Evolutionary conservation across 2,329 filamentous ascomycete genomes (phyloP).

Genomic region (Hymenoscyphus scutula): DNA sequence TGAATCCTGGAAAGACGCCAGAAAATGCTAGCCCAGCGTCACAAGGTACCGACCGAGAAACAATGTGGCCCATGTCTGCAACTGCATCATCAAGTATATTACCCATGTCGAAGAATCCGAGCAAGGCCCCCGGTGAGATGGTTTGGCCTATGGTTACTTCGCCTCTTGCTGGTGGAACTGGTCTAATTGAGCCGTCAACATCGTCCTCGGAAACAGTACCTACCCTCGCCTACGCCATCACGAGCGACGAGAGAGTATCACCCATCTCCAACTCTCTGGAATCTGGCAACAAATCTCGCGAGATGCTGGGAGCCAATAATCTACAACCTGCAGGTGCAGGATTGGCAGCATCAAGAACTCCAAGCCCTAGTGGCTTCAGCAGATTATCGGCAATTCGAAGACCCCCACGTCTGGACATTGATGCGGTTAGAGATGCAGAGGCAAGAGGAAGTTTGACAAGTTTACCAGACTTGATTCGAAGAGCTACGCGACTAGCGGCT

Average conservation of each 20-base stretch:
- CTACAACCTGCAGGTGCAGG: slow-evolving; percentile 20
- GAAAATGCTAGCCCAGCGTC: slow-evolving; percentile 10
- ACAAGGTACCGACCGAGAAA: slow-evolving; percentile 14
- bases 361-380: slow-evolving; percentile 36
- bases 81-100: neutral
- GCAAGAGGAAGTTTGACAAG: slow-evolving; percentile 87
- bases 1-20: slow-evolving; percentile 3
- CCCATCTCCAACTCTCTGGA: slow-evolving; percentile 15
- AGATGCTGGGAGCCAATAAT: slow-evolving; percentile 46
- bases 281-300: slow-evolving; percentile 41
- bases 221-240: slow-evolving; percentile 21
- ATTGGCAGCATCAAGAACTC: slow-evolving; percentile 17
- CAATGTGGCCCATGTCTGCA: slow-evolving; percentile 16
- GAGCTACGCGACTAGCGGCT: slow-evolving; percentile 81
- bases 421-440: slow-evolving; percentile 77
- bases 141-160: slow-evolving; percentile 31
- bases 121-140: slow-evolving; percentile 4
- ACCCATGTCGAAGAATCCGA: neutral
- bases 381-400: slow-evolving; percentile 55
- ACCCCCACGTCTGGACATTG: slow-evolving; percentile 77
- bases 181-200: slow-evolving; percentile 30
- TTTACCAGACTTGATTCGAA: slow-evolving; percentile 82
- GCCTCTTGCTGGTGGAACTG: slow-evolving; percentile 31
- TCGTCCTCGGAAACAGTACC: slow-evolving; percentile 30
- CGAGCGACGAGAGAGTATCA: slow-evolving; percentile 17